Percentiles rank a stretch among this genome's conserved stretches.
These are phyloP conservation scores for Tritrichomonas musculus DNA, from an alignment of 208 protist genomes.

Conservation along the genomic window DNA sequence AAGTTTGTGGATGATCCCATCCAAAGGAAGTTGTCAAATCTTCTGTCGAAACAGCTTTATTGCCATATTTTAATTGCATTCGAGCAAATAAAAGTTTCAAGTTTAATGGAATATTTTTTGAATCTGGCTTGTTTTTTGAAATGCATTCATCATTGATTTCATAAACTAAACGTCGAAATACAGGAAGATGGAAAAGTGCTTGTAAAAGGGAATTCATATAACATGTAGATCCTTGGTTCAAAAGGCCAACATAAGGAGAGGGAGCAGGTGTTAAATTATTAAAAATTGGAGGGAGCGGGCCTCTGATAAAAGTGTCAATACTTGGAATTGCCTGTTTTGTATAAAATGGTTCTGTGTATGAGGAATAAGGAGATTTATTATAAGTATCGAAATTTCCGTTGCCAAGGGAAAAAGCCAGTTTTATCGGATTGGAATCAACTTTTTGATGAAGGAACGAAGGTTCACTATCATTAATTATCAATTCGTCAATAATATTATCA, in stretches of 20 bases:
- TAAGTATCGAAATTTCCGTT: no score
- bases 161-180: not conserved
- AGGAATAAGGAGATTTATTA: no score
- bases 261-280: no score
- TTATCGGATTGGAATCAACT: no score
- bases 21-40: not conserved
- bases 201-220: not conserved
- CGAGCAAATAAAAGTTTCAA: not conserved
- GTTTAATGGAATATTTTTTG: not conserved
- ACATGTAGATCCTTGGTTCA: conserved; percentile 4
- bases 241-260: not conserved
- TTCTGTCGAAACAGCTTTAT: not conserved
- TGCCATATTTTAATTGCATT: not conserved
- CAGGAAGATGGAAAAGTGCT: not conserved
- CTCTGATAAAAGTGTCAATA: no score
- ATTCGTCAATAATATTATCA: no score
- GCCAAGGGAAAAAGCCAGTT: no score
- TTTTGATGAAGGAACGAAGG: no score
- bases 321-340: no score
- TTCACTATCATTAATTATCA: no score
- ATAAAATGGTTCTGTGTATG: no score
- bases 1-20: not conserved
- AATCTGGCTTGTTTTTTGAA: not conserved
- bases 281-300: no score
- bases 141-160: not conserved